These are phyloP conservation scores for Rhodotorula paludigena DNA, from an alignment of 768 basidiomycete genomes.

Conservation along the genomic window DNA sequence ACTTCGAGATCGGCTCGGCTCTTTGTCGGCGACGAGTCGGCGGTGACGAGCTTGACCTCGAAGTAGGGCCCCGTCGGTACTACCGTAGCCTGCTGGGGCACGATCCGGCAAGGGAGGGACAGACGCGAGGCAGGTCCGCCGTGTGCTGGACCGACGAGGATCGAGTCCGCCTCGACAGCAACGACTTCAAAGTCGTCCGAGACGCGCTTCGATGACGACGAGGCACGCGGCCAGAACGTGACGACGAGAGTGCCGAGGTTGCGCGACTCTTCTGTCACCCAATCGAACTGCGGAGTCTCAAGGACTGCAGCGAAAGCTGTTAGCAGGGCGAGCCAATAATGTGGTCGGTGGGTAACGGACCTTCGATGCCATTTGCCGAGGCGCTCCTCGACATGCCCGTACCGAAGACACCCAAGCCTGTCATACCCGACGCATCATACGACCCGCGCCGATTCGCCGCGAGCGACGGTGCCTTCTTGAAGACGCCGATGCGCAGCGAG, in stretches of 20 bases:
- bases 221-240: constrained; percentile 54
- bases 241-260: constrained; percentile 73
- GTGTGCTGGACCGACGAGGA: constrained; percentile 61
- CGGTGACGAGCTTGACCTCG: constrained; percentile 60
- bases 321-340: not conserved
- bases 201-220: not conserved
- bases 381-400: constrained; percentile 39
- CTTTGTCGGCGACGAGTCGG: constrained; percentile 40
- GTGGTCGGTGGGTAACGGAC: constrained; percentile 2
- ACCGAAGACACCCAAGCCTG: constrained; percentile 9
- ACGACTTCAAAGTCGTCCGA: constrained; percentile 14
- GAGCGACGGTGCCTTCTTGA: constrained; percentile 13
- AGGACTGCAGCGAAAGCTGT: constrained; percentile 22
- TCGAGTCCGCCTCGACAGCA: constrained; percentile 53
- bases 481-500: constrained; percentile 15
- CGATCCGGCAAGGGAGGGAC: constrained; percentile 56
- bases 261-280: constrained; percentile 75
- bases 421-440: constrained; percentile 9
- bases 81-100: constrained; percentile 57
- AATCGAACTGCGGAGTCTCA: constrained; percentile 51
- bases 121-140: constrained; percentile 53
- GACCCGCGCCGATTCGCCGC: constrained; percentile 12
- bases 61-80: constrained; percentile 58
- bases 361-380: constrained; percentile 43
- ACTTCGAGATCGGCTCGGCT: constrained; percentile 44